Evolutionary conservation across 164 flowering plant species (phyloP).

Genomic region (Dillenia turbinata): DNA sequence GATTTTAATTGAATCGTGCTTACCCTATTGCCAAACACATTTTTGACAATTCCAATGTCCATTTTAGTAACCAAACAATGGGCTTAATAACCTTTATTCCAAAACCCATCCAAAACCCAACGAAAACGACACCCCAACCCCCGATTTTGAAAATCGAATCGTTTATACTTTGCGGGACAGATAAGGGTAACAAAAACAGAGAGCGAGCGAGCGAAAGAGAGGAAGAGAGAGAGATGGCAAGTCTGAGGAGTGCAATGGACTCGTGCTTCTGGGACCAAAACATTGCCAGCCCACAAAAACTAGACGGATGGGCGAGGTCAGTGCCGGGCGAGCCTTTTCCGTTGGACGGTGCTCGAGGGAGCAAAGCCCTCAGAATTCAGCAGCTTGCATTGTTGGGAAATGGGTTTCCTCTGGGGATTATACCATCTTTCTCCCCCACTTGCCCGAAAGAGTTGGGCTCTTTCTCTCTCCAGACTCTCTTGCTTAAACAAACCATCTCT

Average conservation of each 20-base stretch:
- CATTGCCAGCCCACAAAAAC: conserved; percentile 48
- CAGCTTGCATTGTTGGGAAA: conserved; percentile 52
- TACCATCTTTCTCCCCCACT: conserved; percentile 65
- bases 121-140: too few species aligned
- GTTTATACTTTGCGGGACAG: not conserved
- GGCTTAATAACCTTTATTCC: too few species aligned
- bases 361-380: conserved; percentile 53
- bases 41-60: too few species aligned
- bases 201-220: too few species aligned
- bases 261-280: conserved; percentile 66
- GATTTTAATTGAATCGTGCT: too few species aligned
- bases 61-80: too few species aligned
- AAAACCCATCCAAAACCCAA: too few species aligned
- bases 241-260: conserved; percentile 71
- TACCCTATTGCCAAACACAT: too few species aligned
- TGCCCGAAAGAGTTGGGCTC: conserved; percentile 53
- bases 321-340: conserved; percentile 78
- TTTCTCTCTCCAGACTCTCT: conserved; percentile 63
- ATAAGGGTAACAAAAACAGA: not conserved
- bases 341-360: conserved; percentile 48
- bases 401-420: conserved; percentile 76
- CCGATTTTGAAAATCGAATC: too few species aligned
- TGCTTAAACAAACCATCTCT: conserved; percentile 28
- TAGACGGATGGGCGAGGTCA: conserved; percentile 52
- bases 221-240: conserved; percentile 45